A percentile compares a stretch with the other conserved stretches of the same genome.
phyloP scores from a whole-genome alignment of 257 asterid genomes.

The Eucommia ulmoides region DNA sequence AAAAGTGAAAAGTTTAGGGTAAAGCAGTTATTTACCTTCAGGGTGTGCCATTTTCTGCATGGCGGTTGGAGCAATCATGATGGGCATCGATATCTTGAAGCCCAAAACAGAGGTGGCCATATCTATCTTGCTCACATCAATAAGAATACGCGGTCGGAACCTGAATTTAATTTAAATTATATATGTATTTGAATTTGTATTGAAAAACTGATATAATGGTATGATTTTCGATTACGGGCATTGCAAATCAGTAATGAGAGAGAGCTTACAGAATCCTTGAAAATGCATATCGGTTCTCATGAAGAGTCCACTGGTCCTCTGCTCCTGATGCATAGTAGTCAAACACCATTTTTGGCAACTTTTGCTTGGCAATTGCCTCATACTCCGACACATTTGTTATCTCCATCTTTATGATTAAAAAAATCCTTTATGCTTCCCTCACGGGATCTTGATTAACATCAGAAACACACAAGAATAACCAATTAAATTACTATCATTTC shows the following conservation, averaged over 20 bases:
- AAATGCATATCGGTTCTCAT: constrained; percentile 19
- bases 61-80: constrained; percentile 92
- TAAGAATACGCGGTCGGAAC: constrained; percentile 75
- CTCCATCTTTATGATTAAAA: background rate
- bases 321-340: constrained; percentile 22
- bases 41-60: constrained; percentile 96
- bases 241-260: background rate
- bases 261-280: constrained; percentile 16
- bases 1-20: constrained; percentile 4
- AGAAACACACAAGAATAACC: too few relatives aligned
- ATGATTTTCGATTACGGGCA: too few relatives aligned
- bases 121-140: constrained; percentile 70
- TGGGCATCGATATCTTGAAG: constrained; percentile 67
- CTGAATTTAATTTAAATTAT: too few relatives aligned
- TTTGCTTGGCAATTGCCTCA: constrained; percentile 5
- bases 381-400: background rate
- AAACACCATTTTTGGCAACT: constrained; percentile 5
- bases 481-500: too few relatives aligned
- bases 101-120: constrained; percentile 45
- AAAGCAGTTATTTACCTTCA: constrained; percentile 34
- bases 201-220: too few relatives aligned
- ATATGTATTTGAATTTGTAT: too few relatives aligned
- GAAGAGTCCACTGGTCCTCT: constrained; percentile 17
- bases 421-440: constrained; percentile 1
- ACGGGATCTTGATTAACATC: constrained; percentile 5